phyloP scores from a whole-genome alignment of 1,284 basidiomycete species.

The Gastroboletus turbinatus region DNA sequence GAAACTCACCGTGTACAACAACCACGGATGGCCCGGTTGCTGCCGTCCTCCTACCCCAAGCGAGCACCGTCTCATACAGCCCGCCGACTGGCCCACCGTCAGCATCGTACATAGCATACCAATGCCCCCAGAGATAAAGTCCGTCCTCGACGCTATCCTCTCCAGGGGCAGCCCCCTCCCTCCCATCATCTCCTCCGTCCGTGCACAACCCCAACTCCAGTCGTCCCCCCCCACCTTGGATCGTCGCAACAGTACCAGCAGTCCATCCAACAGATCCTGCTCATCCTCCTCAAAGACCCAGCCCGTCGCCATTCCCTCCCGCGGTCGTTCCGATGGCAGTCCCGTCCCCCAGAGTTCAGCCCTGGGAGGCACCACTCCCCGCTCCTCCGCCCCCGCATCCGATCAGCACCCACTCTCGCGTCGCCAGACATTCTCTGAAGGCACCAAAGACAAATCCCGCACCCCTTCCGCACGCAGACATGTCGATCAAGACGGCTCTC shows the following conservation, averaged over 20 bases:
- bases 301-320: constrained; percentile 32
- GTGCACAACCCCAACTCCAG: constrained; percentile 28
- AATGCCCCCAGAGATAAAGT: constrained; percentile 68
- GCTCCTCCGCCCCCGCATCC: constrained; percentile 33
- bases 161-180: constrained; percentile 32
- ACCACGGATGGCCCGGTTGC: constrained; percentile 81
- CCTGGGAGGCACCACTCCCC: constrained; percentile 29
- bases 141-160: constrained; percentile 55
- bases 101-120: constrained; percentile 66
- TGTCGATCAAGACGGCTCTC: constrained; percentile 50
- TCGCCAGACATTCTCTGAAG: constrained; percentile 46
- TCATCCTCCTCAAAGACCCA: constrained; percentile 34
- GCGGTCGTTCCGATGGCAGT: constrained; percentile 35
- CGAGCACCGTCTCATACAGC: constrained; percentile 61
- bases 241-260: constrained; percentile 49
- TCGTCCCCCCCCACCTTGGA: constrained; percentile 41
- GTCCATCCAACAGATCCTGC: constrained; percentile 38
- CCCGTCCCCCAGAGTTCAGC: constrained; percentile 29
- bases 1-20: constrained; percentile 55
- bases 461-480: constrained; percentile 62
- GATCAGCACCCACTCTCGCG: constrained; percentile 47
- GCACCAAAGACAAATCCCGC: constrained; percentile 46
- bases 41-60: constrained; percentile 63
- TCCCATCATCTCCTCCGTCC: constrained; percentile 29
- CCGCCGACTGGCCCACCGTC: constrained; percentile 79